Evolutionary conservation across 805 yeast species (phyloP).

Genomic region (Starmerella gropengiesseri): DNA sequence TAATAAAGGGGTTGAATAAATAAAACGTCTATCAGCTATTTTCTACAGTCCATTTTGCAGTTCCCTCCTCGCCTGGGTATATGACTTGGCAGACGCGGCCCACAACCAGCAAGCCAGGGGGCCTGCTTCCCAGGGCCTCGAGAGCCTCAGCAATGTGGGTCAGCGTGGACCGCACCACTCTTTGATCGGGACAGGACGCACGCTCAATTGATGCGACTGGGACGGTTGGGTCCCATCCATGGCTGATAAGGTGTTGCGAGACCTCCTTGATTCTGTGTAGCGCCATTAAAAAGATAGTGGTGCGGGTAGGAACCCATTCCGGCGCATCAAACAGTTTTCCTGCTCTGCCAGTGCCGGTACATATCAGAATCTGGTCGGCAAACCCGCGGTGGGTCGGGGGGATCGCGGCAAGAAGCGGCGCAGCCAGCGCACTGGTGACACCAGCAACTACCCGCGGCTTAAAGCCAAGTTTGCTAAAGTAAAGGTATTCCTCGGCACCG

Average conservation of each 20-base stretch:
- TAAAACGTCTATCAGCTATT: conserved; percentile 28
- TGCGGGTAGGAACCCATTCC: conserved; percentile 56
- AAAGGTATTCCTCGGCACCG: conserved; percentile 84
- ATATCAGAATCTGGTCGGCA: conserved; percentile 82
- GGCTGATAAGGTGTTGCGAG: conserved; percentile 35
- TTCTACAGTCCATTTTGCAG: conserved; percentile 39
- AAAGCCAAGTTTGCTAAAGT: conserved; percentile 56
- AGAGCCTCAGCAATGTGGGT: conserved; percentile 60
- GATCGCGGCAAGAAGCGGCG: conserved; percentile 69
- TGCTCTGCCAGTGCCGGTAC: conserved; percentile 89
- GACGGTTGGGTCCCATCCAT: conserved; percentile 55
- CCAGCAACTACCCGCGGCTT: conserved; percentile 75
- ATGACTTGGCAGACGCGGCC: conserved; percentile 64
- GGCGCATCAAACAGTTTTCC: conserved; percentile 77
- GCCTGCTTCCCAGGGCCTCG: conserved; percentile 69
- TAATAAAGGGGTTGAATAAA: neutral
- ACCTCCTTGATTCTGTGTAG: conserved; percentile 51
- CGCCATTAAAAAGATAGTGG: conserved; percentile 84
- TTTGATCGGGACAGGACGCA: conserved; percentile 87
- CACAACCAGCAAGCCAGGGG: conserved; percentile 80
- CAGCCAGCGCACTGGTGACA: conserved; percentile 77
- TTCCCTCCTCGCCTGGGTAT: conserved; percentile 31
- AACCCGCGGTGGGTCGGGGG: conserved; percentile 90
- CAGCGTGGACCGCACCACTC: conserved; percentile 66
- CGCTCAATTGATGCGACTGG: conserved; percentile 85